Evolutionary conservation across 225 moss, liverwort and hornwort genomes (phyloP), one percentile per base, ranked within the genome.

Genomic region (Neckera pumila): DNA sequence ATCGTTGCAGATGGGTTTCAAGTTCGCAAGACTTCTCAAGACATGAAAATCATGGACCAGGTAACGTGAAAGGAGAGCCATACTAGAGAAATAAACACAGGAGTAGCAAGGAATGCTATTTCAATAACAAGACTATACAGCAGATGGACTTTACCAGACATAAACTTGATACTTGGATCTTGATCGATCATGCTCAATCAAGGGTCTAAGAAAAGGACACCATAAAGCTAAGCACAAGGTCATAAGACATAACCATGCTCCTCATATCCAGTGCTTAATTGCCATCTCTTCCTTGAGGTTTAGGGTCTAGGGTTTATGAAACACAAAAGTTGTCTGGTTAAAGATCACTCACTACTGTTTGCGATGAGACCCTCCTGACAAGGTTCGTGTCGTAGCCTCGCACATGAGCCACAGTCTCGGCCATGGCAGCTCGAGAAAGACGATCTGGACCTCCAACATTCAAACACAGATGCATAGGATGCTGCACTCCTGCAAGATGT

Each of bases 371-470:
- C 60, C 87, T 93, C 78, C 89, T 95, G 63, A 98, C 88, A 63
- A 95, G 95, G 47, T 87, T 74, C 51, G 72, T 89, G 83, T 97
- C 94, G 80, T 95, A 95, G 75, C 95, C 98, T 84, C 88, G 86
- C 45, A 94, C 95, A 60, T 79, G 87, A 60, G 95, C 98, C 53
- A 98, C 98, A 14, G 92, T 93, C 81, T 93, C 94, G 26, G 98
- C 98, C 98, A 98, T 98, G 80, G 88, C 93, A 84, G 95, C 96
- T 79, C 98, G 93, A 57, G 98, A 98, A 78, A 98, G 87, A 25
- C 97, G 95, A 66, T 95, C 93, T 42, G 95, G 95, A 36, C 98
- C 98, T 84, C 96, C 98, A 36, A 97, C 62, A 76, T 98, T 98
- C 58, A 96, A 89, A 71, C 95, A 86, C 73, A 96, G 79, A 30